Evolutionary conservation across 208 protist species (phyloP), one percentile per base, ranked within the genome.

Genomic region (Leptomonas pyrrhocoris): DNA sequence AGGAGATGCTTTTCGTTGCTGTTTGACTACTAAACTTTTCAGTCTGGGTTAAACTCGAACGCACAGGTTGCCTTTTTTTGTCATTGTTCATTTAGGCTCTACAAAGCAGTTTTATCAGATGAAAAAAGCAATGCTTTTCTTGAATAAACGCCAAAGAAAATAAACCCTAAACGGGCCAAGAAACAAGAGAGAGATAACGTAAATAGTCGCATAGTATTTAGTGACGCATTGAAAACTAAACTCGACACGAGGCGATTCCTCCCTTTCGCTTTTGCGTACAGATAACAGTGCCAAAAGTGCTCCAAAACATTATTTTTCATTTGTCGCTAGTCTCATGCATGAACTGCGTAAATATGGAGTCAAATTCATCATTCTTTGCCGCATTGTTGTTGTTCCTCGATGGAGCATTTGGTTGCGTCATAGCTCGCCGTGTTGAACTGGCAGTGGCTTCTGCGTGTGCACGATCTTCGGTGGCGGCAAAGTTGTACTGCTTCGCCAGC

Each of bases 401-500:
- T 13, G 25, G 46, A 19, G 31, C 21, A 13, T 30, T 19, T 27
- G 30, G 21, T 16, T 42, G 48, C n/a, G 48, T 40, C 21, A 36
- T 31, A 36, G 21, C 42, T 15, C 42, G 64, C 23, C 51, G 64
- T 40, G 64, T 72, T 21, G 58, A 23, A 49, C 63, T 72, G 16
- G 56, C 15, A 12, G 28, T 61, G 1, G 46, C 57, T 11, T 72
- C 72, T 6, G 59, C 48, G 27, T 23, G 58, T 12, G 34, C 57
- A 27, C 64, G 72, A 48, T 77, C 72, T 5, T 68, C 60, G 23
- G 65, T 42, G 16, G 50, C 50, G 1, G 64, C 50, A 40, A 79
- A 79, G 45, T 64, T 79, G 59, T 79, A 79, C 51, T 79, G 49
- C 15, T 46, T 68, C 25, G 73, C 64, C 51, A 79, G 73, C 42